Evolutionary conservation across 129 eudicot species (phyloP).

Genomic region (Pseudognaphalium luteoalbum): DNA sequence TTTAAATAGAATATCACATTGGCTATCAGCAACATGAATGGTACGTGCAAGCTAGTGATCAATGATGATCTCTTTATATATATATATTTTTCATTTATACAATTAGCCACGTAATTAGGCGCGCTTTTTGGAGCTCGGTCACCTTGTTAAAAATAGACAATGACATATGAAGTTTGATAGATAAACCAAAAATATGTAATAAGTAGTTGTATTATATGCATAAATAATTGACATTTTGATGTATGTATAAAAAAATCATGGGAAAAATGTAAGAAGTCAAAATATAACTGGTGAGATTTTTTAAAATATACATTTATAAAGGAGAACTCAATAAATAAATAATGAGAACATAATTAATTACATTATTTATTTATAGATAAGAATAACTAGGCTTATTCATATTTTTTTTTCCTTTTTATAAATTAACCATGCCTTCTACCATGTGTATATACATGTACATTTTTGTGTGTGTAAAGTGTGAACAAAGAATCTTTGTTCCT

Average conservation of each 20-base stretch:
- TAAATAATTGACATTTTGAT: too few species aligned
- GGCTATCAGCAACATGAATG: background rate
- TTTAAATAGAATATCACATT: too few species aligned
- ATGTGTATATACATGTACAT: background rate
- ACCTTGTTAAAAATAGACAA: background rate
- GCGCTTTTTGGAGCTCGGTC: too few species aligned
- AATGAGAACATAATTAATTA: background rate
- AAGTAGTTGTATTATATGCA: too few species aligned
- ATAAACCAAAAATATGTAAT: too few species aligned
- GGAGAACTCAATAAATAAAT: background rate
- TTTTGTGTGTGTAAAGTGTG: conserved; percentile 12
- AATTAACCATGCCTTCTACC: conserved; percentile 3
- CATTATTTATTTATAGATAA: background rate
- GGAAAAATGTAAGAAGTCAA: too few species aligned
- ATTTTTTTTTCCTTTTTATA: background rate
- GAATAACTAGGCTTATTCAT: background rate
- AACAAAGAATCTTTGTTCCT: conserved; percentile 29
- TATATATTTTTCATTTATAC: too few species aligned
- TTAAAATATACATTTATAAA: too few species aligned
- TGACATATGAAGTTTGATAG: too few species aligned
- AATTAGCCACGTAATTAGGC: background rate
- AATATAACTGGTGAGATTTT: background rate
- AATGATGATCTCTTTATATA: too few species aligned
- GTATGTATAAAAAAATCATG: too few species aligned
- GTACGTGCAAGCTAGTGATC: background rate